A percentile compares a stretch with the other conserved stretches of the same genome.
Conservation (phyloP, 139 green algal species). For the Monoraphidium neglectum region DNA sequence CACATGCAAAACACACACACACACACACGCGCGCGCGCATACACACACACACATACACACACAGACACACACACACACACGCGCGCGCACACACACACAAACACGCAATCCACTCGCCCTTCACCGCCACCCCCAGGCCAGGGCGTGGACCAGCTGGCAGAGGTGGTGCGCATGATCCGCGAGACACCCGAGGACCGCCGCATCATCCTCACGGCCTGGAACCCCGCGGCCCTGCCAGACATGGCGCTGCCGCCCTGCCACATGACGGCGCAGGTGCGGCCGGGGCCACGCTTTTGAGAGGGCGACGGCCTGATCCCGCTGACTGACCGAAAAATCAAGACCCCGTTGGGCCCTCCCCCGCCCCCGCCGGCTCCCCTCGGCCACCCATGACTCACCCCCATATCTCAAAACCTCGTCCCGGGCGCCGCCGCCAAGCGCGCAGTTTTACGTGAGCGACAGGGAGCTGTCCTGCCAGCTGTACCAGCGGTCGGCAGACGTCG, state of each 20-base stretch:
- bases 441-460: conserved; percentile 98
- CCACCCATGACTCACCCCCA: too few species aligned
- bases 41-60: too few species aligned
- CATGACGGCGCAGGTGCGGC: conserved; percentile 92
- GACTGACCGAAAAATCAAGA: not conserved
- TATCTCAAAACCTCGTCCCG: too few species aligned
- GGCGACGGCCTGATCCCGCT: not conserved
- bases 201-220: conserved; percentile 98
- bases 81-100: not conserved
- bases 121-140: conserved; percentile 64
- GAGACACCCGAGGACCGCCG: conserved; percentile 91
- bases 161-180: conserved; percentile 88
- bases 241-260: conserved; percentile 99
- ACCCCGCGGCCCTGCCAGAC: conserved; percentile 88
- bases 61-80: not conserved
- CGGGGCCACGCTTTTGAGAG: too few species aligned
- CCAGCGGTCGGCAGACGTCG: conserved; percentile 96
- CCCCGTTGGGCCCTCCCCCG: too few species aligned
- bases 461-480: conserved; percentile 99
- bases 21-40: too few species aligned
- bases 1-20: too few species aligned
- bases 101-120: too few species aligned
- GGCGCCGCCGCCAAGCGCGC: conserved; percentile 3
- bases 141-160: conserved; percentile 96
- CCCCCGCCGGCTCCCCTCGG: too few species aligned